phyloP scores from a whole-genome alignment of 495 filamentous ascomycete species.

The Lichenothelia convexa region DNA sequence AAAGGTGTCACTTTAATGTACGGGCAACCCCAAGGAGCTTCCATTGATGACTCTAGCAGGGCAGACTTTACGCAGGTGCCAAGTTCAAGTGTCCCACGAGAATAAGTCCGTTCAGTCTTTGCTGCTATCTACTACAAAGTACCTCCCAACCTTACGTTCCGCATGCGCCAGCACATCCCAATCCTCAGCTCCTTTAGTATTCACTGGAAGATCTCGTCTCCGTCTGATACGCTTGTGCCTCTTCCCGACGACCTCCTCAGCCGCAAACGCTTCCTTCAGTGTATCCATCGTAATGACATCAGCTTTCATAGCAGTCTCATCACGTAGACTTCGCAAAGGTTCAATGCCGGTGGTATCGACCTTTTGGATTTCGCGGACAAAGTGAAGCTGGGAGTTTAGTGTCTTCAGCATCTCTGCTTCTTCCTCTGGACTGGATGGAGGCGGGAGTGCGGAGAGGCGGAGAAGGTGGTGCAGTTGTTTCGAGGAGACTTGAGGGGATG shows the following conservation, averaged over 20 bases:
- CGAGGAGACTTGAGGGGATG: constrained; percentile 25
- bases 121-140: constrained; percentile 62
- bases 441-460: constrained; percentile 73
- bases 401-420: constrained; percentile 49
- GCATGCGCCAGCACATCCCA: constrained; percentile 56
- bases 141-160: constrained; percentile 46
- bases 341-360: constrained; percentile 54
- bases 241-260: constrained; percentile 36
- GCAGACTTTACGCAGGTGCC: too few relatives aligned
- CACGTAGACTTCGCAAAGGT: constrained; percentile 60
- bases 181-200: constrained; percentile 26
- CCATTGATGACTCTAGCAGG: too few relatives aligned
- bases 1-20: too few relatives aligned
- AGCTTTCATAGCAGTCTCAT: constrained; percentile 51
- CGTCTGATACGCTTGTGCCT: constrained; percentile 23
- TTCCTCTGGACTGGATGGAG: constrained; percentile 38
- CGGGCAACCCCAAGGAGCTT: too few relatives aligned
- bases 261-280: constrained; percentile 31
- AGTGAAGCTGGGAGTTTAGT: constrained; percentile 69
- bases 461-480: constrained; percentile 65
- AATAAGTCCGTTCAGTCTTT: too few relatives aligned
- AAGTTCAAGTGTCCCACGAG: too few relatives aligned
- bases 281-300: constrained; percentile 32
- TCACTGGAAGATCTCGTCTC: constrained; percentile 15
- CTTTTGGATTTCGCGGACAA: constrained; percentile 66